A percentile compares a stretch with the other conserved stretches of the same genome.
Evolutionary conservation across 164 flowering plant species (phyloP).

Genomic region (Nymphaea colorata): DNA sequence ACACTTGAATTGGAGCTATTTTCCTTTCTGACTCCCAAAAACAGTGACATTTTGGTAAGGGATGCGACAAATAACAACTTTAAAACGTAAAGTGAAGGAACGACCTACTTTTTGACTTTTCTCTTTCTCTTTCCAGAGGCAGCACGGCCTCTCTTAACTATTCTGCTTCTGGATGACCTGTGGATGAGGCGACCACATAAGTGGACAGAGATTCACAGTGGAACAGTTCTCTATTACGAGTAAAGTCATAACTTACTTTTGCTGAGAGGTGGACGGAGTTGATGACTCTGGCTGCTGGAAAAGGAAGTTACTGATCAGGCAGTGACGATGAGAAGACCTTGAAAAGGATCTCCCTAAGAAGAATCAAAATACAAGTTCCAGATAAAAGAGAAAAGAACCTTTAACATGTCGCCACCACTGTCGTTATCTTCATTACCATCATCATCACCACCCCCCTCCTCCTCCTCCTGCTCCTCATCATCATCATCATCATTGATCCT

Average conservation of each 20-base stretch:
- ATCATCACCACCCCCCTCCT: too few species aligned
- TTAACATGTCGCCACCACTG: neutral
- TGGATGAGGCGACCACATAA: neutral
- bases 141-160: neutral
- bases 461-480: too few species aligned
- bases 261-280: neutral
- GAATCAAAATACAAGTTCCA: neutral
- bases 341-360: neutral
- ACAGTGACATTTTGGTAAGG: neutral
- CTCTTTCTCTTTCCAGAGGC: neutral
- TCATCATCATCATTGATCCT: slow-evolving; percentile 23
- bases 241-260: neutral
- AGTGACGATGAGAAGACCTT: neutral
- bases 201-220: neutral
- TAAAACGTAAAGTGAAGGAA: neutral
- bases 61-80: neutral
- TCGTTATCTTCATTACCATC: too few species aligned
- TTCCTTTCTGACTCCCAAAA: neutral
- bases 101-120: neutral
- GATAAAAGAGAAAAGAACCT: neutral
- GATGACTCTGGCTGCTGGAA: neutral
- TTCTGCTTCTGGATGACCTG: neutral
- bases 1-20: neutral
- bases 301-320: neutral
- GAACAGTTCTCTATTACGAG: neutral